These are phyloP conservation scores for Stipa capillata DNA, from an alignment of 176 grass and related monocot genomes.

Conservation along the genomic window DNA sequence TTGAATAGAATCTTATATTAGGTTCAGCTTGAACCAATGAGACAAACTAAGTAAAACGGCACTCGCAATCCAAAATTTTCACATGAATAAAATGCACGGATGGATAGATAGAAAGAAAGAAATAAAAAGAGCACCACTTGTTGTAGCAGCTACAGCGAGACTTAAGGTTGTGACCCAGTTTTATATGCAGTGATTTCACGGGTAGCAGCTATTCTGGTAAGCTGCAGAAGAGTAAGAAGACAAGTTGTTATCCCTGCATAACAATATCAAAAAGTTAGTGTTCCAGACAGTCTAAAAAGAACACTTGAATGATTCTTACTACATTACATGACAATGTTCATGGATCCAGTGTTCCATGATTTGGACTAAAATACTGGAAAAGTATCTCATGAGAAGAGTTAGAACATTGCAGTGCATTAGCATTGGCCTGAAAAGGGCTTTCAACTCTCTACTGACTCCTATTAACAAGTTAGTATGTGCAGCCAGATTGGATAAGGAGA, in stretches of 20 bases:
- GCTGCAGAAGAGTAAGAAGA: too few species aligned
- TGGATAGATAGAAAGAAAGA: too few species aligned
- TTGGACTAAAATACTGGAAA: neutral
- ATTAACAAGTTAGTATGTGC: neutral
- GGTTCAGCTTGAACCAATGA: too few species aligned
- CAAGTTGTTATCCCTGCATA: neutral
- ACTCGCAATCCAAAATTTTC: too few species aligned
- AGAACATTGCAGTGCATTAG: neutral
- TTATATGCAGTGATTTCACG: too few species aligned
- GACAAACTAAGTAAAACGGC: too few species aligned
- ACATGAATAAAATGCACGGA: too few species aligned
- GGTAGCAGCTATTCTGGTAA: neutral
- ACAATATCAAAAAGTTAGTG: neutral
- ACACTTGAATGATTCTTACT: neutral
- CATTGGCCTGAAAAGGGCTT: neutral
- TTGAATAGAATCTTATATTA: too few species aligned
- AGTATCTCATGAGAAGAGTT: neutral
- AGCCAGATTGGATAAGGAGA: neutral
- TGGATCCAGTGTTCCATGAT: neutral
- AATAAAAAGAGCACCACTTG: too few species aligned
- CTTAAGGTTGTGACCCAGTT: neutral
- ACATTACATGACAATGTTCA: neutral
- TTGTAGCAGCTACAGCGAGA: too few species aligned
- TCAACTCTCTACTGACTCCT: neutral
- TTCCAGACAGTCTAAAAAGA: neutral